Base-by-base conservation (phyloP, 345 rosid genomes). In the Salix suchowensis region DNA sequence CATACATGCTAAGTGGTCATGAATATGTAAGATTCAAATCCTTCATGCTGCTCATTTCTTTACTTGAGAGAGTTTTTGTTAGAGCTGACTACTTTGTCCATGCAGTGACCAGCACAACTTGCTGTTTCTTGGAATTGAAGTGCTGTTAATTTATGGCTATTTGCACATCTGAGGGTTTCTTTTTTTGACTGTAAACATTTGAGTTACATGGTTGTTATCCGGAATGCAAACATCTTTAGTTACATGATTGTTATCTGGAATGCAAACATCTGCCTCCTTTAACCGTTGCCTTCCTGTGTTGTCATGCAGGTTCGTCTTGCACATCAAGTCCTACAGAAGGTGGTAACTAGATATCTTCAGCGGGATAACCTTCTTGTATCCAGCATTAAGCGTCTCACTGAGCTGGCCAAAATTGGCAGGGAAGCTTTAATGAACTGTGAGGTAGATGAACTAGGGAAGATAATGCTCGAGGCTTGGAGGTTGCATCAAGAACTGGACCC, bases 401-500 rank as follows among this genome's bases (percentile, higher is more conserved):
- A 93, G 80, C 83, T 96, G 69, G 98, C 99, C 1, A 92, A 89
- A 81, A 76, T 76, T 0, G 98, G 99, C 24, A 89, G 98, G 84
- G 97, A 93, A 85, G 97, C 97, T 60, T 70, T 93, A 37, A 96
- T 96, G 99, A 92, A 93, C 91, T 79, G 90, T 37, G 91, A 90
- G 37, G 65, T 88, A 10, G 94, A 92, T 72, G 92, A 89, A 81
- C 71, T 96, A 0, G 99, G 99, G n/a, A 91, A 88, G 75, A 93
- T 93, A 68, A 92, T 96, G 96, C 50, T 85, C 76, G 99, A 96
- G 79, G 91, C 98, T 4, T 96, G 98, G 99, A 92, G 91, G 77
- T 65, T 96, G 84, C 99, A 96, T 79, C 99, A 93, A 83, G 99
- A 96, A 84, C 94, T 96, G 2, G 99, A 96, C 48, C 98, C 99